These are phyloP conservation scores for Paramecium tetraurelia DNA, from an alignment of 73 alveolate genomes.

Conservation along the genomic window DNA sequence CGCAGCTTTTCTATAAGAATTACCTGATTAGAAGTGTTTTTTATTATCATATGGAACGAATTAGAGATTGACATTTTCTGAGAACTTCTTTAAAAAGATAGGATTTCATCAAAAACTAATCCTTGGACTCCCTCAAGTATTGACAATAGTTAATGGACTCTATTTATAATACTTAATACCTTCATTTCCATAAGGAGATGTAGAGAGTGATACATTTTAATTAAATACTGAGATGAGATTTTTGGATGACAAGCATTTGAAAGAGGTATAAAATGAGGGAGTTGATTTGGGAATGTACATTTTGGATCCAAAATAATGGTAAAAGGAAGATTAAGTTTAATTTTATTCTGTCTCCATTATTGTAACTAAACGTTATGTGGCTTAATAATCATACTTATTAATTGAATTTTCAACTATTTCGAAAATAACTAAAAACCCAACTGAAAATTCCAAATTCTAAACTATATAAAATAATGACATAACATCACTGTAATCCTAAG, in stretches of 20 bases:
- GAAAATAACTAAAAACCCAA: neutral
- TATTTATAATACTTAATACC: neutral
- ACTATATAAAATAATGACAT: neutral
- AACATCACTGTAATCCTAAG: neutral
- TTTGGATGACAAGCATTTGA: neutral
- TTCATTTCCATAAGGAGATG: neutral
- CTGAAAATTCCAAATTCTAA: neutral
- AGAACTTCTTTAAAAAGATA: neutral
- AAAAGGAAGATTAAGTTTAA: neutral
- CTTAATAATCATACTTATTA: neutral
- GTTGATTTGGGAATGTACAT: neutral
- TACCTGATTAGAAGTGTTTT: conserved; percentile 1
- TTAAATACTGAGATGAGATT: neutral
- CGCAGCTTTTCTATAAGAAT: neutral
- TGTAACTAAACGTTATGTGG: neutral
- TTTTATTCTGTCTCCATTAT: neutral
- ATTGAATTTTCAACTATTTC: neutral
- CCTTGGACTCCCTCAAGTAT: neutral
- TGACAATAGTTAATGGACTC: neutral
- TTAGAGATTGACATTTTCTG: neutral
- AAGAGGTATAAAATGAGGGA: neutral
- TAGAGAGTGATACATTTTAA: neutral
- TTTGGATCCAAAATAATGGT: conserved; percentile 2
- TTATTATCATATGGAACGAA: neutral
- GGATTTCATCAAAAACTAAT: neutral